Base-by-base conservation (phyloP, 2,329 filamentous ascomycete genomes). In the Nigrospora oryzae region DNA sequence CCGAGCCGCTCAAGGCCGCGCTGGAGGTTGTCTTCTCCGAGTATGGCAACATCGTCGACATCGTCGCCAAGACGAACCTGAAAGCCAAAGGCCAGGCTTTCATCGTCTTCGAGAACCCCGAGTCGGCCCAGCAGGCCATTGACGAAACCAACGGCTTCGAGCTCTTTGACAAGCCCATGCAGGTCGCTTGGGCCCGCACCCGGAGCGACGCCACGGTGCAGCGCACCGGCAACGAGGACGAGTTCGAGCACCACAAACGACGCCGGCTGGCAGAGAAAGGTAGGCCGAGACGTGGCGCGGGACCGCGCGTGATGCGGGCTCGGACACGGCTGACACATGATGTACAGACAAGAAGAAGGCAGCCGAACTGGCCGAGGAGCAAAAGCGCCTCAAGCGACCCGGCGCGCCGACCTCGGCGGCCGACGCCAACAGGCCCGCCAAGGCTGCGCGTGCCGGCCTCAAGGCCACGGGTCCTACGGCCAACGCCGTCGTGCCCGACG, bases 71-170 rank as follows among this genome's bases (percentile, higher is more conserved):
- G 71, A 88, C 80, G 51, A 96, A 94, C 63, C 67, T 97, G 30
- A 90, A 87, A 63, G 87, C 89, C 37, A 96, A 94, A 63, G 93
- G 93, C 12, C 93, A 98, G 67, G 93, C 93, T 1, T 98, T 98
- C 61, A 70, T 98, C 41, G 89, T 97, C 38, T 97, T 89, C 62
- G 89, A 94, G 56, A 77, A 73, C 49, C 71, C 84, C n/a, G 85
- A 89, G 45, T 79, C 83, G n/a, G 90, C 90, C 4, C 71, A 77
- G 43, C 77, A 81, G 51, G 91, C 93, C 15, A 85, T 96, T 50
- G 87, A 95, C 42, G 88, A 95, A 55, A 75, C 94, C 50, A 86
- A 96, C 57, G 91, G 89, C 10, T 98, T 98, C 63, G 86, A 94
- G 55, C 70, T 98, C 5, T 95, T 95, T 57, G 89, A 86, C 41